Base-by-base conservation (phyloP, 306 rosid genomes). In the Biancaea sappan region DNA sequence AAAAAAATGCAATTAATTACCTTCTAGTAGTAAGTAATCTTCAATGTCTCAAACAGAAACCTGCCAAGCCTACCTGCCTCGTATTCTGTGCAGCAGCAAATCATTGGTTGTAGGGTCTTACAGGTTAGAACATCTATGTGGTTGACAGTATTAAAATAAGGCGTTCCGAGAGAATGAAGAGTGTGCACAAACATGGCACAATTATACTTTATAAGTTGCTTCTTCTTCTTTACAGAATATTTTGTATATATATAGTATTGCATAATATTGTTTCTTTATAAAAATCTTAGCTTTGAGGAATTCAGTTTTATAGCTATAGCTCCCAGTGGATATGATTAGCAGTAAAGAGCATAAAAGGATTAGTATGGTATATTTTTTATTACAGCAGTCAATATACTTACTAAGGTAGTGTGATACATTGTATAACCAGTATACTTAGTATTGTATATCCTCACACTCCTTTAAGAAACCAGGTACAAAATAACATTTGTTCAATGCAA, bases 171-270 rank as follows among this genome's bases (percentile, higher is more conserved):
- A 31, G 99, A 90, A 92, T 94, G 97, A 61, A 94, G 97, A 22
- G 93, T 94, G 85, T 92, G 96, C 40, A 94, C 99, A 85, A 94
- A 94, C 89, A 82, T 91, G 74, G 99, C 99, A 81, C 97, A 94
- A 78, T 92, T n/a, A n/a, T n/a, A n/a, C n/a, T n/a, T n/a, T n/a
- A n/a, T n/a, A n/a, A n/a, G n/a, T n/a, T n/a, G n/a, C 22, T 19
- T 18, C 6, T 14, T 47, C 5, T 43, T 12, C 13, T 4, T 4
- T n/a, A 16, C n/a, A 47, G 8, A 21, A 21, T 8, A 11, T 21
- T 3, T 48, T 48, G 2, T 52, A 6, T 1, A 21, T 21, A 21
- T 8, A 22, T 21, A 25, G 15, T 3, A 10, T 52, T 52, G 15
- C 15, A 8, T 5, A 21, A 21, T 9, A 8, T 21, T 8, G 4